These are phyloP conservation scores for Aspergillus brunneoviolaceus DNA, from an alignment of 2,329 filamentous ascomycete genomes.

Conservation along the genomic window DNA sequence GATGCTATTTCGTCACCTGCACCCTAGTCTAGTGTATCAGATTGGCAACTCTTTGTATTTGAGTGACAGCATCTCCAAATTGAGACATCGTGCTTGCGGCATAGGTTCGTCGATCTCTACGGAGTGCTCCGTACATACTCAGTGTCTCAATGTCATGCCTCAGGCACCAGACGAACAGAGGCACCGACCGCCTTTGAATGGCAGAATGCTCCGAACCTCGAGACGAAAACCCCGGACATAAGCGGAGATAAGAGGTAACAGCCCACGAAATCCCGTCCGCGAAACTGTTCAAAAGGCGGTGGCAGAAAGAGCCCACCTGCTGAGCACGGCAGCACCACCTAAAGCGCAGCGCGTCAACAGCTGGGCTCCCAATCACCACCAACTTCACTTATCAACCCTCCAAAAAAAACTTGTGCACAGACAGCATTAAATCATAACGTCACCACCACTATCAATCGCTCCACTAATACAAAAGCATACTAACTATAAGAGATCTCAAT, in stretches of 20 bases:
- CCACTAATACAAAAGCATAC: neutral
- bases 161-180: neutral
- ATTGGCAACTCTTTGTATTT: too few species aligned
- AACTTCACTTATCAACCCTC: conserved; percentile 6
- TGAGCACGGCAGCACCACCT: neutral
- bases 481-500: neutral
- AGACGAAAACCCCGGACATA: neutral
- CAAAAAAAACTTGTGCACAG: too few species aligned
- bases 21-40: too few species aligned
- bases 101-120: too few species aligned
- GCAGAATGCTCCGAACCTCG: neutral
- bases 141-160: neutral
- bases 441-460: too few species aligned
- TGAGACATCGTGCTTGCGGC: too few species aligned
- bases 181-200: neutral
- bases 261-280: neutral
- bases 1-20: too few species aligned
- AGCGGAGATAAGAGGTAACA: neutral
- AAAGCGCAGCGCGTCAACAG: too few species aligned
- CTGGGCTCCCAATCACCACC: neutral
- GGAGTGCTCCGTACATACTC: too few species aligned
- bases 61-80: too few species aligned
- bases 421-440: too few species aligned
- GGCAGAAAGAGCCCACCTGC: neutral
- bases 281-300: neutral